Conservation (phyloP, 192 early-diverging fungal species). For the Mortierella hygrophila region DNA sequence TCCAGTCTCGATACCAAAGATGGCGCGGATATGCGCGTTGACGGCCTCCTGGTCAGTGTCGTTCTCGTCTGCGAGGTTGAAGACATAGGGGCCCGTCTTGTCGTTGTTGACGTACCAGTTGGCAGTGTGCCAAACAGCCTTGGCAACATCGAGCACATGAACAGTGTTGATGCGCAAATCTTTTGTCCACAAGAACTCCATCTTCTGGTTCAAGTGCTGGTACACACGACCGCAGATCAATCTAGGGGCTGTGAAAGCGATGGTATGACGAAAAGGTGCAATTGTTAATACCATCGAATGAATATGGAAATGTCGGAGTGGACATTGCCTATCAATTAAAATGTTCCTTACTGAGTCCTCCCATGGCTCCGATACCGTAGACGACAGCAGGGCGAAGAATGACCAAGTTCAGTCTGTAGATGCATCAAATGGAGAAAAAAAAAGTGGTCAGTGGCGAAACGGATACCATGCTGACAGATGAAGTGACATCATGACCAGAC, state of each 20-base stretch:
- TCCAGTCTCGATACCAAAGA: constrained; percentile 88
- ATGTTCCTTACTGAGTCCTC: constrained; percentile 78
- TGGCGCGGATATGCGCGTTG: constrained; percentile 74
- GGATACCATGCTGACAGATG: neutral
- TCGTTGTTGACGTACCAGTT: constrained; percentile 65
- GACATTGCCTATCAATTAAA: neutral
- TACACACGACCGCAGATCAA: constrained; percentile 95
- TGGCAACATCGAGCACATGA: constrained; percentile 87
- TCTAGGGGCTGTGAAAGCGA: constrained; percentile 79
- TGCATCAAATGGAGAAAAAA: neutral
- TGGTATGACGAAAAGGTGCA: constrained; percentile 11
- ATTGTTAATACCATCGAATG: neutral
- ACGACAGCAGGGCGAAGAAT: constrained; percentile 90
- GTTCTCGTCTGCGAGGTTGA: constrained; percentile 88
- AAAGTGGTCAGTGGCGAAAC: constrained; percentile 1
- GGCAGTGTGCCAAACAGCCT: constrained; percentile 71
- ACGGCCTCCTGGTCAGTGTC: constrained; percentile 91
- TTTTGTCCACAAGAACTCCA: constrained; percentile 96
- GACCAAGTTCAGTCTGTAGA: constrained; percentile 76
- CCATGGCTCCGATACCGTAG: constrained; percentile 86
- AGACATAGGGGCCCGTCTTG: constrained; percentile 69
- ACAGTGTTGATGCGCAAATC: constrained; percentile 95
- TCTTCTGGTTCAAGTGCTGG: constrained; percentile 81
- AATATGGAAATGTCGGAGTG: neutral
- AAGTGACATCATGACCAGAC: neutral